phyloP scores from a whole-genome alignment of 352 stramenopile species.

The Globisporangium uncinulatum region DNA sequence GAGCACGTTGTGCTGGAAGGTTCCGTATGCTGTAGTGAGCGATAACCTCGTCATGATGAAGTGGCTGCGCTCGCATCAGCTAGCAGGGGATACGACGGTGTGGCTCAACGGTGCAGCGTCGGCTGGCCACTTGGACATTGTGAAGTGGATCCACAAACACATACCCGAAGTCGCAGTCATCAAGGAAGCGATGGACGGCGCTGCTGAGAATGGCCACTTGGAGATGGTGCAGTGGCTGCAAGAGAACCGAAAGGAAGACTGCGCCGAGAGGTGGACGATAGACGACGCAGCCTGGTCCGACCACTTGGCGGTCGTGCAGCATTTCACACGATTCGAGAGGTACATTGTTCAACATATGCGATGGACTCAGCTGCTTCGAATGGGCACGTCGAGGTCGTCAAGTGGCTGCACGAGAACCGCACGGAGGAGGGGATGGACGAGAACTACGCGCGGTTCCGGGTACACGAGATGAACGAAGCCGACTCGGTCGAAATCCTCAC shows the following conservation, averaged over 20 bases:
- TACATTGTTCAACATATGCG: not conserved
- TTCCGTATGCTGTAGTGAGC: not conserved
- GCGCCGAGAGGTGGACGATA: not conserved
- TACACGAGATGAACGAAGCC: no score
- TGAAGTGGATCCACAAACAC: not conserved
- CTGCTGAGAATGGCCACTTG: not conserved
- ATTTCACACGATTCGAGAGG: not conserved
- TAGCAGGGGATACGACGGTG: not conserved
- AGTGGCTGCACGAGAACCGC: no score
- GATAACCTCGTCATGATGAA: not conserved
- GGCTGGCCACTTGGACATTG: not conserved
- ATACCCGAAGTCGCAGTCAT: not conserved
- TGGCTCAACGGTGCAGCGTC: not conserved
- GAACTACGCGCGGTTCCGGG: not conserved
- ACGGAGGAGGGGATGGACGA: not conserved
- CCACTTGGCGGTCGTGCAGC: not conserved
- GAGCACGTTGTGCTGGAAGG: not conserved
- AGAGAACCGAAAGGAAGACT: not conserved
- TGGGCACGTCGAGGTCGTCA: no score
- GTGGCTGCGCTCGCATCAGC: not conserved
- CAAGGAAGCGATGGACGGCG: not conserved
- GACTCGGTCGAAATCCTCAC: no score
- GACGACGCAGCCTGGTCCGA: not conserved
- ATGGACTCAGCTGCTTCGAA: not conserved
- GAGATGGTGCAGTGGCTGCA: not conserved